Percentiles rank a stretch among this genome's conserved stretches.
Evolutionary conservation across 2,329 filamentous ascomycete genomes (phyloP).

Genomic region (Lomentospora prolificans): DNA sequence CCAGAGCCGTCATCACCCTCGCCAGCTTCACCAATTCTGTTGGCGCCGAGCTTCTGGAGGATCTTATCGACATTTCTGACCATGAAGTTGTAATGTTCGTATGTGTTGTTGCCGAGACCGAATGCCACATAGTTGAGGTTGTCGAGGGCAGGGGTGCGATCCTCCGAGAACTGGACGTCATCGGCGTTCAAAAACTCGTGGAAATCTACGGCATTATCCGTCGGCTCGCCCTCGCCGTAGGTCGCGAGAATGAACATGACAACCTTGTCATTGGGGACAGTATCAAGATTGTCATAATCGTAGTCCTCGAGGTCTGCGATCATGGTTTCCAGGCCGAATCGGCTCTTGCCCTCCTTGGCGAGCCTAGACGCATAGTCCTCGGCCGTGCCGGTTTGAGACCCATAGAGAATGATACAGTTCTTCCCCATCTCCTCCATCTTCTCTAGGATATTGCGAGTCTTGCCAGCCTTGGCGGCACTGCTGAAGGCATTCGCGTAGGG

Average conservation of each 20-base stretch:
- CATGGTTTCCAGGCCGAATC: slow-evolving; percentile 96
- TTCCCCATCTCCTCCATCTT: slow-evolving; percentile 93
- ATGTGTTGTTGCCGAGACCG: slow-evolving; percentile 96
- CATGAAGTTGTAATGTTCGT: slow-evolving; percentile 99
- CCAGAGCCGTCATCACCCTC: slow-evolving; percentile 97
- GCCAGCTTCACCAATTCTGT: slow-evolving; percentile 76
- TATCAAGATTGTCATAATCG: slow-evolving; percentile 88
- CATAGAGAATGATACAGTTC: slow-evolving; percentile 98
- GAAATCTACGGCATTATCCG: slow-evolving; percentile 97
- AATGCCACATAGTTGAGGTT: slow-evolving; percentile 92
- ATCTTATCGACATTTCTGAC: slow-evolving; percentile 82
- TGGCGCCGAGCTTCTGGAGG: slow-evolving; percentile 71
- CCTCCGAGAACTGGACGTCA: slow-evolving; percentile 69
- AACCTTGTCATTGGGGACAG: slow-evolving; percentile 79
- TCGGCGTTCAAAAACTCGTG: slow-evolving; percentile 90
- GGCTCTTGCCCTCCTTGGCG: slow-evolving; percentile 93
- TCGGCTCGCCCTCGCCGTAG: slow-evolving; percentile 96
- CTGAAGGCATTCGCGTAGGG: slow-evolving; percentile 72
- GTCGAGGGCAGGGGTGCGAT: slow-evolving; percentile 60
- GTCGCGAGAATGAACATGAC: slow-evolving; percentile 94
- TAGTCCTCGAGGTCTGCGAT: slow-evolving; percentile 97
- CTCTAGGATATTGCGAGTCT: slow-evolving; percentile 86
- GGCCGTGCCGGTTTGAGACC: slow-evolving; percentile 94
- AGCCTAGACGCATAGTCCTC: slow-evolving; percentile 96
- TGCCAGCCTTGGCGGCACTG: slow-evolving; percentile 64